phyloP scores from a whole-genome alignment of 495 filamentous ascomycete genomes.

The Aspergillus nidulans region DNA sequence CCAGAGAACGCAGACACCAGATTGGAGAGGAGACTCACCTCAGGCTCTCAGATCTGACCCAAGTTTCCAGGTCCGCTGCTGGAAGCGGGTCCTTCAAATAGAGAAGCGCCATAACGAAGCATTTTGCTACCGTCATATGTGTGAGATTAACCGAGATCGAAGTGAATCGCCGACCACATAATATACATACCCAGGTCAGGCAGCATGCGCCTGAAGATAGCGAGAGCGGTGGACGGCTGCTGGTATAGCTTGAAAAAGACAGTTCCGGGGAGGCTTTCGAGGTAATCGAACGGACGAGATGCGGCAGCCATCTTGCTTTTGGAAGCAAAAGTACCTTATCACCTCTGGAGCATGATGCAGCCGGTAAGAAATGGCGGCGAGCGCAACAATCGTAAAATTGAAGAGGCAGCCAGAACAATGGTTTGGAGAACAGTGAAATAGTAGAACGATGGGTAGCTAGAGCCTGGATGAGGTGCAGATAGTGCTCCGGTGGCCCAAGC shows the following conservation, averaged over 20 bases:
- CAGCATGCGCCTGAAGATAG: constrained; percentile 95
- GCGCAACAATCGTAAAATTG: no score
- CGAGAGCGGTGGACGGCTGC: constrained; percentile 90
- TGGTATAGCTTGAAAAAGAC: constrained; percentile 86
- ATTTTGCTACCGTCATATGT: constrained; percentile 62
- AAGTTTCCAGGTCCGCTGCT: constrained; percentile 71
- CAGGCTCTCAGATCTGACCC: constrained; percentile 72
- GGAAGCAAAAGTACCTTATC: constrained; percentile 22
- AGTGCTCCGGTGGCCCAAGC: constrained; percentile 30
- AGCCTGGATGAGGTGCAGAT: not conserved
- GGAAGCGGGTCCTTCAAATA: constrained; percentile 77
- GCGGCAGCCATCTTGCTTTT: constrained; percentile 62
- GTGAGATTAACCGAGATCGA: constrained; percentile 1
- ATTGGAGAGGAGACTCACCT: constrained; percentile 37
- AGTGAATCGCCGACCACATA: constrained; percentile 1
- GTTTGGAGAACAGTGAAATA: no score
- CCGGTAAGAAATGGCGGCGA: constrained; percentile 14
- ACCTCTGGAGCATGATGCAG: constrained; percentile 36
- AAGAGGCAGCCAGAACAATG: no score
- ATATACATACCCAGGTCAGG: constrained; percentile 71
- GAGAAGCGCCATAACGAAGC: constrained; percentile 88
- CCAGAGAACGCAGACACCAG: not conserved
- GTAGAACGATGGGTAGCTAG: no score
- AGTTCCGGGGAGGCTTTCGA: constrained; percentile 84
- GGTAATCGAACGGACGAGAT: constrained; percentile 70